Percentiles rank a stretch among this genome's conserved stretches.
phyloP scores from a whole-genome alignment of 1,284 basidiomycete genomes.

The Pseudozyma flocculosa region DNA sequence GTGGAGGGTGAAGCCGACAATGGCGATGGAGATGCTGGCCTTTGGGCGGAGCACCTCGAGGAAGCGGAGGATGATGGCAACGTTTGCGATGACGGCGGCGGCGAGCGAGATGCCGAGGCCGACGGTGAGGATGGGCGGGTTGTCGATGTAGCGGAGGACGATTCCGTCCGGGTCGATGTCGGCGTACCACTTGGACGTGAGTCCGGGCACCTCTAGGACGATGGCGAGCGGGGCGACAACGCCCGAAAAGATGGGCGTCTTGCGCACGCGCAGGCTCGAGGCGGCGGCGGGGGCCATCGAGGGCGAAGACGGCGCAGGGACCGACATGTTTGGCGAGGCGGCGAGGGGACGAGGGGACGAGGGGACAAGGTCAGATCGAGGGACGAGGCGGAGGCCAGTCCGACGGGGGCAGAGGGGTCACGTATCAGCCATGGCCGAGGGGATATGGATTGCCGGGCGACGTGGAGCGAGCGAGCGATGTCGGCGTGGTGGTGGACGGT shows the following conservation, averaged over 20 bases:
- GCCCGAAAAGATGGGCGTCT: slow-evolving; percentile 62
- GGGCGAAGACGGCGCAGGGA: no score
- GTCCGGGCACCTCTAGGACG: slow-evolving; percentile 64
- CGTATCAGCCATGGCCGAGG: no score
- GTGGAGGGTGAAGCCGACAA: slow-evolving; percentile 64
- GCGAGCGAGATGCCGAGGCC: slow-evolving; percentile 70
- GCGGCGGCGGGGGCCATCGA: no score
- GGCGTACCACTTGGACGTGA: slow-evolving; percentile 46
- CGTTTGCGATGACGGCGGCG: slow-evolving; percentile 71
- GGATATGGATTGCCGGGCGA: no score
- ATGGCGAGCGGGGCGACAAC: slow-evolving; percentile 74
- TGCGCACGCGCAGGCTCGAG: slow-evolving; percentile 15
- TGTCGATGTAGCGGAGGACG: slow-evolving; percentile 33
- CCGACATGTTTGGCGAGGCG: no score
- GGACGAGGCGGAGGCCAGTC: no score
- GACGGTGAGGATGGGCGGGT: slow-evolving; percentile 63
- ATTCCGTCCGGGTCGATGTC: slow-evolving; percentile 15
- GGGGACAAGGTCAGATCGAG: no score
- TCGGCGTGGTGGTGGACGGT: no score
- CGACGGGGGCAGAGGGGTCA: no score
- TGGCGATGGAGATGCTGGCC: slow-evolving; percentile 67
- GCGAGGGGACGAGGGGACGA: no score
- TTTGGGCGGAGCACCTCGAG: slow-evolving; percentile 61
- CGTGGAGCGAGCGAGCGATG: no score
- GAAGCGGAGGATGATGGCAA: slow-evolving; percentile 70